Percentiles rank a stretch among this genome's conserved stretches.
Evolutionary conservation across 2,329 filamentous ascomycete genomes (phyloP).

Genomic region (Diplodia scrobiculata): DNA sequence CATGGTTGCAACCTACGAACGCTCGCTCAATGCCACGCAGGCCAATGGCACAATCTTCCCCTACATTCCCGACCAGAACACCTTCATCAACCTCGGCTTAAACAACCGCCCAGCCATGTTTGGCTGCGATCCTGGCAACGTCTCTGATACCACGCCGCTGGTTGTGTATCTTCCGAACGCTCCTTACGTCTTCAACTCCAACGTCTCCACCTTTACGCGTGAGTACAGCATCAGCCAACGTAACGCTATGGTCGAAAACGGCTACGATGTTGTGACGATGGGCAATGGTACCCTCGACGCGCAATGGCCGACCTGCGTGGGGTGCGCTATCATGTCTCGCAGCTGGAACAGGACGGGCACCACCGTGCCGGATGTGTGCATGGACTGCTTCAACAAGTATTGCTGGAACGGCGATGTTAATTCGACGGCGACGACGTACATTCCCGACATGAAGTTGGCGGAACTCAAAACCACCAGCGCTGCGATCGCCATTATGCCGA

Average conservation of each 20-base stretch:
- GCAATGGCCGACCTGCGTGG: slow-evolving; percentile 81
- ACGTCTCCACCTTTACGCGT: slow-evolving; percentile 75
- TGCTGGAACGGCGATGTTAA: slow-evolving; percentile 86
- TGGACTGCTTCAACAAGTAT: slow-evolving; percentile 74
- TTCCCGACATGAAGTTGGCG: slow-evolving; percentile 35
- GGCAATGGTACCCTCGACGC: slow-evolving; percentile 74
- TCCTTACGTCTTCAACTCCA: slow-evolving; percentile 75
- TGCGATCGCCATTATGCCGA: slow-evolving; percentile 9
- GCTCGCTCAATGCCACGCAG: slow-evolving; percentile 60
- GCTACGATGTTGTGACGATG: slow-evolving; percentile 79
- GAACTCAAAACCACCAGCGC: slow-evolving; percentile 35
- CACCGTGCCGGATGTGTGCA: slow-evolving; percentile 69
- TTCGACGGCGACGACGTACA: slow-evolving; percentile 40
- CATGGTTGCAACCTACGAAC: slow-evolving; percentile 72
- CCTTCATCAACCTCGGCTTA: slow-evolving; percentile 74
- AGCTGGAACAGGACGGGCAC: slow-evolving; percentile 72
- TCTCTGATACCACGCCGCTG: slow-evolving; percentile 63
- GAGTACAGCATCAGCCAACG: slow-evolving; percentile 67
- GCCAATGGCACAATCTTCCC: slow-evolving; percentile 73
- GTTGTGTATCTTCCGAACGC: slow-evolving; percentile 87
- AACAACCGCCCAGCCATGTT: slow-evolving; percentile 79
- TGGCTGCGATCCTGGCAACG: slow-evolving; percentile 70
- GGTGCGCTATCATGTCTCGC: slow-evolving; percentile 79
- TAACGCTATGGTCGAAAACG: slow-evolving; percentile 81
- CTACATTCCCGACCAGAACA: slow-evolving; percentile 70